Evolutionary conservation across 495 filamentous ascomycete genomes (phyloP).

Genomic region (Chaetomium cochliodes): DNA sequence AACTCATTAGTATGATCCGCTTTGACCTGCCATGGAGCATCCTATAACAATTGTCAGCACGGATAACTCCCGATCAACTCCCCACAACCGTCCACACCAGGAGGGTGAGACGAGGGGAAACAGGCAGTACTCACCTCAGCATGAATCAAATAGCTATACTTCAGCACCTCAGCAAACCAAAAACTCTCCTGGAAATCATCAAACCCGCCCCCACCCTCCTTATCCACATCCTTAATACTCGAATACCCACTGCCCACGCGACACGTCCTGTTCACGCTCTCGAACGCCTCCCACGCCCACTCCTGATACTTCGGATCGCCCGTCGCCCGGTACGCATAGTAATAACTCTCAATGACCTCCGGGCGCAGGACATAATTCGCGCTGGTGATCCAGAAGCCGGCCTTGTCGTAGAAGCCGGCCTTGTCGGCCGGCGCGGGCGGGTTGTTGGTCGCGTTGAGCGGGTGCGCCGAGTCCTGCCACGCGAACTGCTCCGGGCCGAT

Average conservation of each 20-base stretch:
- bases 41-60: constrained; percentile 30
- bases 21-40: constrained; percentile 66
- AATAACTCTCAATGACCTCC: constrained; percentile 84
- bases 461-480: constrained; percentile 55
- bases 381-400: constrained; percentile 73
- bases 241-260: constrained; percentile 66
- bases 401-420: constrained; percentile 56
- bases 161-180: constrained; percentile 86
- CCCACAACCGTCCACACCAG: no score
- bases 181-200: constrained; percentile 82
- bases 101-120: neutral
- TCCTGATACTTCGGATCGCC: constrained; percentile 69
- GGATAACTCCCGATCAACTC: neutral
- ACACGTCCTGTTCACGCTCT: constrained; percentile 64
- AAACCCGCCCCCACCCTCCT: constrained; percentile 56
- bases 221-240: constrained; percentile 65
- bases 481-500: constrained; percentile 79
- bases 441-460: constrained; percentile 39
- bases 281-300: constrained; percentile 83
- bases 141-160: constrained; percentile 73
- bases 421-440: constrained; percentile 47
- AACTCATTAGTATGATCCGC: constrained; percentile 58
- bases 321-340: constrained; percentile 82
- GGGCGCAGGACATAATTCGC: constrained; percentile 69
- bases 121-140: constrained; percentile 33